phyloP scores from a whole-genome alignment of 2,329 filamentous ascomycete genomes.

The Curvularia hawaiiensis region DNA sequence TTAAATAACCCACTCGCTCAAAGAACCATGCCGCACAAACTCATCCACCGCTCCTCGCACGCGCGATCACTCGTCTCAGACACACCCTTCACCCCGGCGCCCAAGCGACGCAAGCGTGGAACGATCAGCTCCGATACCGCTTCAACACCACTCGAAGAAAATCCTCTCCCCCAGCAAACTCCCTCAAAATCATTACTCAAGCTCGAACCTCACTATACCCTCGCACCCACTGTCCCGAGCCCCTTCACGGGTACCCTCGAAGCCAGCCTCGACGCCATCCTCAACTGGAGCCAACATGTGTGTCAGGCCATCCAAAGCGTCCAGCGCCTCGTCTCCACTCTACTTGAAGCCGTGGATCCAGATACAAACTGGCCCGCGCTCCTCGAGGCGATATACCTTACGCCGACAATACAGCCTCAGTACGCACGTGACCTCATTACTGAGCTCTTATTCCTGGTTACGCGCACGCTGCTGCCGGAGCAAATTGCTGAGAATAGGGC shows the following conservation, averaged over 20 bases:
- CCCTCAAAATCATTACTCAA: background rate
- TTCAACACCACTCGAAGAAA: background rate
- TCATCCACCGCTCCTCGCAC: constrained; percentile 5
- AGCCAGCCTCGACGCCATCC: constrained; percentile 29
- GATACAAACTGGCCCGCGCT: constrained; percentile 23
- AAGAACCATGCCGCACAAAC: constrained; percentile 2
- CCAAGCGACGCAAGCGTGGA: background rate
- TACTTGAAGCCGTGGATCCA: constrained; percentile 12
- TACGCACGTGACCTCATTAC: constrained; percentile 15
- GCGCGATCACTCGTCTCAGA: constrained; percentile 14
- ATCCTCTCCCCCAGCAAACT: background rate
- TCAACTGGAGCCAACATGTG: constrained; percentile 12
- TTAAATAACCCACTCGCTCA: too few species aligned
- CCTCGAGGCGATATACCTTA: background rate
- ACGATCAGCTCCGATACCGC: background rate
- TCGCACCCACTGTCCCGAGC: constrained; percentile 28
- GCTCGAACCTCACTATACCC: constrained; percentile 16
- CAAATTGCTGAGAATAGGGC: constrained; percentile 33
- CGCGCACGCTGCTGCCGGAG: constrained; percentile 33
- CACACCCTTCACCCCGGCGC: constrained; percentile 2
- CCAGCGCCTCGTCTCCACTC: constrained; percentile 5
- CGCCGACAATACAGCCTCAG: background rate
- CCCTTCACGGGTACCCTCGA: constrained; percentile 33
- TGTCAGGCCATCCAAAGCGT: background rate
- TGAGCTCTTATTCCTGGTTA: constrained; percentile 31